Conservation (phyloP, 2,329 filamentous ascomycete species). For the Xylariaceae sp. region DNA sequence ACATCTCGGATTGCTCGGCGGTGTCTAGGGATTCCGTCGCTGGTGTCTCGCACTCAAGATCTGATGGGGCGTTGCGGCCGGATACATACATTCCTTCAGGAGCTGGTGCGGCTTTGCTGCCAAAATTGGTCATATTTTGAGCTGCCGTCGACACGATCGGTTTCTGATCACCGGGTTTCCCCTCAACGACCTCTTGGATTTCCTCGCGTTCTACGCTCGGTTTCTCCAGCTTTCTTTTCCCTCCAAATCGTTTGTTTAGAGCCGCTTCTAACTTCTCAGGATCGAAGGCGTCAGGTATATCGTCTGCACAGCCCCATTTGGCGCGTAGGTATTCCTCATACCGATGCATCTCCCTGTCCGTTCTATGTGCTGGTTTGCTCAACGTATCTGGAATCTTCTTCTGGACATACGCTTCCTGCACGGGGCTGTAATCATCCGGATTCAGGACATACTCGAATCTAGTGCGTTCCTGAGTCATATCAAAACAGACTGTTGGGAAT, state of each 20-base stretch:
- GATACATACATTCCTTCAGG: background rate
- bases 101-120: background rate
- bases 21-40: background rate
- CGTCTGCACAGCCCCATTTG: conserved; percentile 15
- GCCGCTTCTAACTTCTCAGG: conserved; percentile 13
- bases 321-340: conserved; percentile 15
- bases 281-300: conserved; percentile 17
- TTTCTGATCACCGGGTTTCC: background rate
- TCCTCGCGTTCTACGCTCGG: background rate
- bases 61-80: background rate
- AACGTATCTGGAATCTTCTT: background rate
- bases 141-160: background rate
- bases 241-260: background rate
- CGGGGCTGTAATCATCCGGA: background rate
- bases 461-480: background rate
- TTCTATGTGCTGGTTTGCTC: background rate
- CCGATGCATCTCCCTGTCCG: conserved; percentile 1
- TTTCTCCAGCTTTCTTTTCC: background rate
- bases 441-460: background rate
- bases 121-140: background rate
- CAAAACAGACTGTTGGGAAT: background rate
- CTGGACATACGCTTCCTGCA: background rate
- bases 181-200: background rate
- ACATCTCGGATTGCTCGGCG: background rate
- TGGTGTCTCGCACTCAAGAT: background rate